Evolutionary conservation across 495 filamentous ascomycete genomes (phyloP).

Genomic region (Penicillium cinerascens): DNA sequence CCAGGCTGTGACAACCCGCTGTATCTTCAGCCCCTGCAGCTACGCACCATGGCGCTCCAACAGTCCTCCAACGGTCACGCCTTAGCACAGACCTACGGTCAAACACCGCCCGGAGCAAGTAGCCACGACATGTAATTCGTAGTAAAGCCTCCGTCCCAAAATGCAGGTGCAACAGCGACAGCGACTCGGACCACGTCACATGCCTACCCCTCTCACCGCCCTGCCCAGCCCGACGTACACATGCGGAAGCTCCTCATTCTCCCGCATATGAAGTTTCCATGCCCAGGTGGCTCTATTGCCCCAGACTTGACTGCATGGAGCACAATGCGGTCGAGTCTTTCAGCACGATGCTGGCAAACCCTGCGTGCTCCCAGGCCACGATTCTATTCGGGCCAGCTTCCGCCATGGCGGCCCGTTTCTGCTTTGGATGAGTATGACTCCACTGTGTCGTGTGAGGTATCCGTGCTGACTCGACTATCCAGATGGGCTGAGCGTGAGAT

Average conservation of each 20-base stretch:
- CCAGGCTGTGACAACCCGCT: neutral
- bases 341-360: slow-evolving; percentile 30
- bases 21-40: neutral
- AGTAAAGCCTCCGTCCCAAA: neutral
- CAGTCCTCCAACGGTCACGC: neutral
- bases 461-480: neutral
- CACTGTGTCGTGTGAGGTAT: neutral
- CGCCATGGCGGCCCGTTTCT: slow-evolving; percentile 76
- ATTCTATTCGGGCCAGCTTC: slow-evolving; percentile 38
- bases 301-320: slow-evolving; percentile 21
- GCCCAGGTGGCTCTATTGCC: slow-evolving; percentile 1
- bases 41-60: neutral
- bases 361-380: slow-evolving; percentile 20
- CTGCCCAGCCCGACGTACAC: slow-evolving; percentile 5
- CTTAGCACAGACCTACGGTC: neutral
- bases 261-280: neutral
- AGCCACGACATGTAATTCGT: neutral
- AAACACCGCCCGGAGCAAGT: neutral
- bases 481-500: slow-evolving; percentile 88
- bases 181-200: slow-evolving; percentile 5
- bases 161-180: neutral
- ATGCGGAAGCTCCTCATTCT: slow-evolving; percentile 4
- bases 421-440: slow-evolving; percentile 77
- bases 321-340: slow-evolving; percentile 37
- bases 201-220: slow-evolving; percentile 7